Percentiles rank a stretch among this genome's conserved stretches.
Conservation (phyloP, 2,329 filamentous ascomycete genomes). For the Claviceps purpurea region DNA sequence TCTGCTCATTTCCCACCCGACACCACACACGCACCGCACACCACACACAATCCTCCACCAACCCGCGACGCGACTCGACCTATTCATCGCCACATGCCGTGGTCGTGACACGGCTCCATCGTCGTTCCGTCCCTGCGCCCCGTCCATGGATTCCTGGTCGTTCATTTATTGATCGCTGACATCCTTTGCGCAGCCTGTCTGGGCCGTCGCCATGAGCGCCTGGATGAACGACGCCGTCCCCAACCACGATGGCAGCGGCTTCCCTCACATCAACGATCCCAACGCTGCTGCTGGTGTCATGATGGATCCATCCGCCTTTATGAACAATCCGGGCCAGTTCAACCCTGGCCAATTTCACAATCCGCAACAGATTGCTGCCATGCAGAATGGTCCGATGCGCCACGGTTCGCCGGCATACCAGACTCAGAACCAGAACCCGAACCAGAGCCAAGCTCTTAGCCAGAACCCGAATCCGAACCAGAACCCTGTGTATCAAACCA, state of each 20-base stretch:
- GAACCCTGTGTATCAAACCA: conserved; percentile 62
- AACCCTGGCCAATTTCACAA: conserved; percentile 46
- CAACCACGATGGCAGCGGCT: conserved; percentile 58
- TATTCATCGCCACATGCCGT: conserved; percentile 23
- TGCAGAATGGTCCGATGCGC: conserved; percentile 76
- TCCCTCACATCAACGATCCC: conserved; percentile 50
- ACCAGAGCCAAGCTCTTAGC: not conserved
- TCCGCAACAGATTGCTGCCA: conserved; percentile 40
- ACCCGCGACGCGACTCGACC: conserved; percentile 28
- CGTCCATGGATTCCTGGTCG: conserved; percentile 27
- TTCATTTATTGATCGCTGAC: conserved; percentile 31
- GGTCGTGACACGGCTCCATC: conserved; percentile 35
- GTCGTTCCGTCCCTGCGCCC: conserved; percentile 24
- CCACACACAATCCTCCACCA: conserved; percentile 22
- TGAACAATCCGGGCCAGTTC: conserved; percentile 47
- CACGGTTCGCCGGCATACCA: conserved; percentile 68
- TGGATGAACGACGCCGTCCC: conserved; percentile 60
- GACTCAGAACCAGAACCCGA: conserved; percentile 26
- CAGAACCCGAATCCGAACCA: conserved; percentile 6
- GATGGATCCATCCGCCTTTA: conserved; percentile 53
- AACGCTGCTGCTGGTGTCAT: conserved; percentile 41
- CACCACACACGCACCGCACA: conserved; percentile 13
- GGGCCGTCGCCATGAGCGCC: conserved; percentile 50
- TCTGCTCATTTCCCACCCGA: conserved; percentile 18
- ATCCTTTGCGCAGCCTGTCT: conserved; percentile 29